Conservation (phyloP, 805 yeast genomes). For the Danielia oregonensis region DNA sequence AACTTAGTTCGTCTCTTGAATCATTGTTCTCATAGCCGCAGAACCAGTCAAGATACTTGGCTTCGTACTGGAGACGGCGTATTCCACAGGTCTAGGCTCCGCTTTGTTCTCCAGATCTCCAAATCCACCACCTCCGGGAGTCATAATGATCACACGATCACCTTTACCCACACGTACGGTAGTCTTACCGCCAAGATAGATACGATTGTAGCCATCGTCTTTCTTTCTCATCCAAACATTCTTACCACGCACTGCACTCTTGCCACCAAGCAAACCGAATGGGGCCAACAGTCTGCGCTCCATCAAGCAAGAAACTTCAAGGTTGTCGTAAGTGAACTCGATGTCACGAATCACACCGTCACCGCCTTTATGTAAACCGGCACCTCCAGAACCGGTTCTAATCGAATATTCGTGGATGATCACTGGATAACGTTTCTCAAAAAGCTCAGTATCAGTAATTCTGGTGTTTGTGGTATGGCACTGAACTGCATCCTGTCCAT, state of each 20-base stretch:
- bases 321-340: conserved; percentile 10
- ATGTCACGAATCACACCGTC: conserved; percentile 17
- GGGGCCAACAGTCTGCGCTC: conserved; percentile 87
- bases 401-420: conserved; percentile 16
- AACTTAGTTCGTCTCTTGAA: conserved; percentile 31
- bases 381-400: conserved; percentile 14
- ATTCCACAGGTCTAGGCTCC: not conserved
- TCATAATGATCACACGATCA: conserved; percentile 36
- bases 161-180: conserved; percentile 29
- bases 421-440: conserved; percentile 19
- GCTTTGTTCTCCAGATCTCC: conserved; percentile 15
- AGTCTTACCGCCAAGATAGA: conserved; percentile 17
- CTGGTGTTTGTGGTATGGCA: conserved; percentile 18
- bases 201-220: conserved; percentile 18
- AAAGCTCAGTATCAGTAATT: conserved; percentile 18
- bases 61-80: conserved; percentile 7
- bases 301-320: conserved; percentile 49
- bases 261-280: conserved; percentile 83
- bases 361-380: conserved; percentile 14
- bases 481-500: conserved; percentile 16
- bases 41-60: conserved; percentile 31
- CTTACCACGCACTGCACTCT: conserved; percentile 65
- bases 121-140: conserved; percentile 47
- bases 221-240: conserved; percentile 32
- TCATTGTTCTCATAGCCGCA: conserved; percentile 25